Evolutionary conservation across 208 protist species (phyloP).

Genomic region (Naegleria fowleri): DNA sequence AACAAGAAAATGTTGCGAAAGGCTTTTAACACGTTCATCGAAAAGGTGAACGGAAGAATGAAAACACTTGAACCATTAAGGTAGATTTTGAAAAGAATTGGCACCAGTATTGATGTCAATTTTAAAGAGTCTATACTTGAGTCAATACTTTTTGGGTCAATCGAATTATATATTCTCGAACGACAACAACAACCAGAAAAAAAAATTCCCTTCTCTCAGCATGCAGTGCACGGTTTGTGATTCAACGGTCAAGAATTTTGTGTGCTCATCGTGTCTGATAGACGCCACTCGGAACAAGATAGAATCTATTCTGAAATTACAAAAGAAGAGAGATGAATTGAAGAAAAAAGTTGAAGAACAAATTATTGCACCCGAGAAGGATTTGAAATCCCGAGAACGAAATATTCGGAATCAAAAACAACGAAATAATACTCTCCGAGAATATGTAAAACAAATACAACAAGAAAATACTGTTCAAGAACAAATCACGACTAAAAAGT

Average conservation of each 20-base stretch:
- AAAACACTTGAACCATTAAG: no score
- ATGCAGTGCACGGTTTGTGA: neutral
- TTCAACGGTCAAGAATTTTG: neutral
- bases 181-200: neutral
- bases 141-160: no score
- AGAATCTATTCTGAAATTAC: neutral
- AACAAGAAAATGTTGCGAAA: no score
- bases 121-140: no score
- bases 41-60: no score
- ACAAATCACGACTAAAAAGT: neutral
- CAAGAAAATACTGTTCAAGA: neutral
- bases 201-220: no score
- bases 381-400: neutral
- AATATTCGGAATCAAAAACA: neutral
- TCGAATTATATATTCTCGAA: no score
- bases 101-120: no score
- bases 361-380: neutral
- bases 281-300: neutral
- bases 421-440: neutral
- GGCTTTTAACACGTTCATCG: no score
- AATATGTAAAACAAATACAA: constrained; percentile 3
- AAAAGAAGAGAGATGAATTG: neutral
- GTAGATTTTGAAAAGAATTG: no score
- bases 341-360: neutral
- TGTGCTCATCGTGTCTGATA: neutral